A percentile compares a stretch with the other conserved stretches of the same genome.
Conservation (phyloP, 2,329 filamentous ascomycete species). For the Colletotrichum sp. region DNA sequence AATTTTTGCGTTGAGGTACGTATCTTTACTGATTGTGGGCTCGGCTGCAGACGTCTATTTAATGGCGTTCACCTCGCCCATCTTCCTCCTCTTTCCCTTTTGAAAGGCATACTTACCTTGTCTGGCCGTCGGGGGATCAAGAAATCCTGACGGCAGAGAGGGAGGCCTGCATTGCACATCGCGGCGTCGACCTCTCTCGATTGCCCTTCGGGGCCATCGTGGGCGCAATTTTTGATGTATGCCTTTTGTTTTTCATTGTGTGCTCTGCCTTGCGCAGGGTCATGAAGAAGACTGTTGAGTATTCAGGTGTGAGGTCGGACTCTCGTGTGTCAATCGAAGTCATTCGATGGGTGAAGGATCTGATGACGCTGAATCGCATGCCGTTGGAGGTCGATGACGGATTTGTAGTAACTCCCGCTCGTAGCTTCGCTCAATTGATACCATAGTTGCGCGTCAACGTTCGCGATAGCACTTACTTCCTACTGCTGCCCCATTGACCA, state of each 20-base stretch:
- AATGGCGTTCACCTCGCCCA: neutral
- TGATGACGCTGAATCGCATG: too few relatives aligned
- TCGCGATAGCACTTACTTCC: neutral
- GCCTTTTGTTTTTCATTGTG: slow-evolving; percentile 19
- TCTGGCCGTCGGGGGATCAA: slow-evolving; percentile 47
- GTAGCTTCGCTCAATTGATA: neutral
- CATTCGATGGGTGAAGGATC: too few relatives aligned
- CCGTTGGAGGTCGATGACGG: too few relatives aligned
- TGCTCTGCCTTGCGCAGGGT: neutral
- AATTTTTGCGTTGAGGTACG: neutral
- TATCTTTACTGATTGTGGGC: neutral
- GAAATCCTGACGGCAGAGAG: slow-evolving; percentile 44
- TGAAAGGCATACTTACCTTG: slow-evolving; percentile 55
- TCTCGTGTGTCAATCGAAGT: too few relatives aligned
- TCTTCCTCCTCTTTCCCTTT: neutral
- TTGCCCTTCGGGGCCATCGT: slow-evolving; percentile 21
- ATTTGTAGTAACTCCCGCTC: neutral
- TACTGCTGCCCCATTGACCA: neutral
- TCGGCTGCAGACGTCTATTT: neutral
- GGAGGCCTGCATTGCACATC: slow-evolving; percentile 59
- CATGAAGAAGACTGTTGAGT: neutral
- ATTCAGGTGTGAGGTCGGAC: neutral
- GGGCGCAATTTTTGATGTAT: slow-evolving; percentile 18
- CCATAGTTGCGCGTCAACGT: neutral
- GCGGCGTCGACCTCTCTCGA: slow-evolving; percentile 17